Base-by-base conservation (phyloP, 2,329 filamentous ascomycete species). In the Lachnellula cervina region DNA sequence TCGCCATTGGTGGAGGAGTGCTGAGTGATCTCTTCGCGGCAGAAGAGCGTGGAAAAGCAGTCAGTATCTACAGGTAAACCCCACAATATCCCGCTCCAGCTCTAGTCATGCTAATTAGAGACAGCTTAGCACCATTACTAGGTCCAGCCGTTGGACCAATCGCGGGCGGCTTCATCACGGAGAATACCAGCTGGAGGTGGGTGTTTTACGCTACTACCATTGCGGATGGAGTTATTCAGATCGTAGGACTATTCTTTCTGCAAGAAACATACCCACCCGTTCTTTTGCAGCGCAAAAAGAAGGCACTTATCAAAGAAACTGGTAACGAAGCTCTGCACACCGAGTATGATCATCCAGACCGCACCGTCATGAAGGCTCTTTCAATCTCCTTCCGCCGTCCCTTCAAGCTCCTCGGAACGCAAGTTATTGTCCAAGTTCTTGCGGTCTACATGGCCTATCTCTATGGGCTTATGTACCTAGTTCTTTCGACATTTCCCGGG, bases 401-500 rank as follows among this genome's bases (percentile, higher is more conserved):
- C 1, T 60, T 70, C 25, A 74, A 75, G 43, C 71, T 83, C 62
- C 70, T 82, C 3, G 35, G 73, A 5, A 74, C 77, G 2, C 80
- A 81, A 49, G 69, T 76, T 1, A 80, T 82, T 51, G 71, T 83
- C 11, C 73, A 80, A 63, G 68, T 76, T 7, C 70, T 82, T 6
- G 74, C 78, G 1, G 60, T 79, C n/a, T 81, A 80, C 66, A 75
- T 80, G 64, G 71, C 75, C 19, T 69, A 76, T 37, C 65, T 76
- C 5, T 80, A 81, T 60, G 78, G 80, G 7, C 71, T 77, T 49
- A 72, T 80, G 34, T 82, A 80, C 62, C 69, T 82, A 3, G 74
- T 76, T 43, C 75, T 88, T 0, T 78, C 80, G 0, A 84, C 79
- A 2, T 86, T 85, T 59, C 79, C 84, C 0, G 63, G 68, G 0